Evolutionary conservation across 164 flowering plant species (phyloP).

Genomic region (Chimonanthus salicifolius): DNA sequence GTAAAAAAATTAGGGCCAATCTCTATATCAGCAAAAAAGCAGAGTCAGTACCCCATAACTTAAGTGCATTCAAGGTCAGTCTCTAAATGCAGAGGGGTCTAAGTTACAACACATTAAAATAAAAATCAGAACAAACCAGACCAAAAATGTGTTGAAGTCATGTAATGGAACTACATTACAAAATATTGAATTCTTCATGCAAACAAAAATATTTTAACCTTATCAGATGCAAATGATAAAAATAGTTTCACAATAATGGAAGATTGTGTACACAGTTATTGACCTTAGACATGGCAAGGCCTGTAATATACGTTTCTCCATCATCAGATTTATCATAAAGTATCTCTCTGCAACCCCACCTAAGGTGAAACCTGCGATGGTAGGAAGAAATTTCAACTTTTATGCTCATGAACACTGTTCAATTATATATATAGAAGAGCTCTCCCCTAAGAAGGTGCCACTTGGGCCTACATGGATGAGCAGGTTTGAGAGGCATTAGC

Average conservation of each 20-base stretch:
- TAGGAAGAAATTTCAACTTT: slow-evolving; percentile 8
- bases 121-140: neutral
- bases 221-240: neutral
- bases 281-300: slow-evolving; percentile 88
- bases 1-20: neutral
- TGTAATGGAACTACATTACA: neutral
- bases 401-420: too few relatives aligned
- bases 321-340: slow-evolving; percentile 59
- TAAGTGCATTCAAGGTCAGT: neutral
- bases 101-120: neutral
- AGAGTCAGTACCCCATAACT: neutral
- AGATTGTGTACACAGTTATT: slow-evolving; percentile 2
- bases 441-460: too few relatives aligned
- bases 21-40: neutral
- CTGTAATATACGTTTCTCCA: slow-evolving; percentile 70
- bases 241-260: neutral
- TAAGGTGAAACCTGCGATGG: slow-evolving; percentile 74
- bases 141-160: neutral
- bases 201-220: neutral
- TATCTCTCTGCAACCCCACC: slow-evolving; percentile 98
- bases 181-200: neutral
- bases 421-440: too few relatives aligned
- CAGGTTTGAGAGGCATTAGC: too few relatives aligned
- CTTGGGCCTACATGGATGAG: too few relatives aligned
- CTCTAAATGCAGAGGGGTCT: neutral